These are phyloP conservation scores for Pestalotiopsis fici DNA, from an alignment of 2,329 filamentous ascomycete species.

Conservation along the genomic window DNA sequence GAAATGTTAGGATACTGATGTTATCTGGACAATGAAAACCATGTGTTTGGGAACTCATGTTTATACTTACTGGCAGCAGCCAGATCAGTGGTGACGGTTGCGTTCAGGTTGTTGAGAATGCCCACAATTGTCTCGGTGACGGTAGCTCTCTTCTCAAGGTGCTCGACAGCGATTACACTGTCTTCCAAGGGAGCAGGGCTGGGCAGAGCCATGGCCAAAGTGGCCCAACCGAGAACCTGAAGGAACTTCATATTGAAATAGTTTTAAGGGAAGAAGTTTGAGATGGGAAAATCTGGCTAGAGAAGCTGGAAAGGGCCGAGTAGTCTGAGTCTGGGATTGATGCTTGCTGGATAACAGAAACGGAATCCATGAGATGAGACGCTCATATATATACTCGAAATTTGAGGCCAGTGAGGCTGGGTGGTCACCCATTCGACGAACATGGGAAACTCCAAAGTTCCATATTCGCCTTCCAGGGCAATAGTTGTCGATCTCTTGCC, in stretches of 20 bases:
- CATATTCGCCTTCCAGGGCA: not conserved
- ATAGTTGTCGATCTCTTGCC: not conserved
- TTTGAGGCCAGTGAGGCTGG: not conserved
- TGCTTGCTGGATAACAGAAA: not conserved
- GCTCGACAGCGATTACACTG: not conserved
- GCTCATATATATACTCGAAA: not conserved
- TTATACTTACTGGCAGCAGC: not conserved
- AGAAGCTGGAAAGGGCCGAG: not conserved
- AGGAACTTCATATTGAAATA: constrained; percentile 7
- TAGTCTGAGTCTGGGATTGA: not conserved
- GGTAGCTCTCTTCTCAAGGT: constrained; percentile 4
- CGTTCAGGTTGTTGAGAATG: not conserved
- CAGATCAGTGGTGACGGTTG: not conserved
- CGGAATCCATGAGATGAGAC: not conserved
- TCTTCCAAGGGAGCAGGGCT: not conserved
- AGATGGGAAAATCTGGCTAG: not conserved
- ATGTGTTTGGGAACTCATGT: not conserved
- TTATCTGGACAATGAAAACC: no score
- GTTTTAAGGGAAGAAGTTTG: not conserved
- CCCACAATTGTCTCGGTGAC: not conserved
- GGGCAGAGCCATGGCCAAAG: constrained; percentile 6
- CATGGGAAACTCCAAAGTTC: not conserved
- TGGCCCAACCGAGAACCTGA: constrained; percentile 3
- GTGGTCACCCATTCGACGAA: not conserved
- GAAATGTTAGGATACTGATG: no score